phyloP scores from a whole-genome alignment of 495 filamentous ascomycete genomes.

The Thermochaetoides thermophila region DNA sequence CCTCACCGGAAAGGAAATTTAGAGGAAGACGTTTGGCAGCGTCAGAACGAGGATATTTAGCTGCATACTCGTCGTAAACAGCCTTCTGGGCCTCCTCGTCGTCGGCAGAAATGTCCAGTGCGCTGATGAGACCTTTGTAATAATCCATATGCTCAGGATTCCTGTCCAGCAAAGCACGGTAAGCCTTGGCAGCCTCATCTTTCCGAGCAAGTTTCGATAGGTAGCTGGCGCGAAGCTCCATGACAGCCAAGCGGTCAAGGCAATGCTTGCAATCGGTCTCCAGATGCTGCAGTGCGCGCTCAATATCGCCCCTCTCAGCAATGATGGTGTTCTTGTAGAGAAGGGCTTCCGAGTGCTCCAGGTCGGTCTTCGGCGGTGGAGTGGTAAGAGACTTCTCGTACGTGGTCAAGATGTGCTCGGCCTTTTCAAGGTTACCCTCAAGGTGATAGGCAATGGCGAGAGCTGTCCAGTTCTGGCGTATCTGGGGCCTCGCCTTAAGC shows the following conservation, averaged over 20 bases:
- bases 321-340: constrained; percentile 96
- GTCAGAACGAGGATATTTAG: constrained; percentile 69
- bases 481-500: constrained; percentile 60
- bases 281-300: constrained; percentile 75
- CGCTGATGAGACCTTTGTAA: constrained; percentile 60
- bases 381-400: constrained; percentile 85
- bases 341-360: constrained; percentile 86
- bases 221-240: constrained; percentile 82
- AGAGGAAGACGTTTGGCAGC: constrained; percentile 75
- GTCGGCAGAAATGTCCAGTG: constrained; percentile 44
- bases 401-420: constrained; percentile 78
- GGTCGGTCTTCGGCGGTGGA: constrained; percentile 56
- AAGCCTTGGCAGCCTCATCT: constrained; percentile 71
- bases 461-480: constrained; percentile 91
- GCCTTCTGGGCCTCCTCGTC: constrained; percentile 49
- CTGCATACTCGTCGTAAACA: constrained; percentile 68
- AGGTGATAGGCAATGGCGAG: constrained; percentile 87
- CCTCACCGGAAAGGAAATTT: constrained; percentile 66
- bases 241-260: constrained; percentile 72
- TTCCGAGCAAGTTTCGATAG: constrained; percentile 61
- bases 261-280: constrained; percentile 59
- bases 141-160: constrained; percentile 81
- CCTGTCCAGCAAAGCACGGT: constrained; percentile 62
- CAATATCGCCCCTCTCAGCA: constrained; percentile 64
- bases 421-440: constrained; percentile 64